Evolutionary conservation across 2,329 filamentous ascomycete genomes (phyloP).

Genomic region (Ilyonectria robusta): DNA sequence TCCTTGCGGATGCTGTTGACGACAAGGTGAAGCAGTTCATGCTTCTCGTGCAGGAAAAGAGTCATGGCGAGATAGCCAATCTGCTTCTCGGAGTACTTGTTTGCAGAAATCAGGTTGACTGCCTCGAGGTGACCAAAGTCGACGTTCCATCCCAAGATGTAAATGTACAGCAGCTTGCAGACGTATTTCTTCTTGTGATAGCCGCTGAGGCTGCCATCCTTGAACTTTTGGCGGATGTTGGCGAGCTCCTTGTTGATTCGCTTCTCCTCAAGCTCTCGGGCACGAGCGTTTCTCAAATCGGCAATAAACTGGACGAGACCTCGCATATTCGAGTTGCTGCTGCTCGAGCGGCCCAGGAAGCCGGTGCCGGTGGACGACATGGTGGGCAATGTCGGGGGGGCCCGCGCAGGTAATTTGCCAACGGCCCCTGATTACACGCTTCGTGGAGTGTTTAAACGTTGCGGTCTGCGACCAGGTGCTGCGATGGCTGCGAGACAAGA

Average conservation of each 20-base stretch:
- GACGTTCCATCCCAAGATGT: constrained; percentile 98
- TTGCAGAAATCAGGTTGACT: constrained; percentile 96
- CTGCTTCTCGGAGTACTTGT: constrained; percentile 99
- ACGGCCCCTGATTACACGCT: constrained; percentile 44
- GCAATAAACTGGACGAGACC: constrained; percentile 99
- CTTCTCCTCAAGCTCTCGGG: constrained; percentile 97
- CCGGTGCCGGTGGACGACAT: constrained; percentile 72
- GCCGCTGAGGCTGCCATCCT: constrained; percentile 91
- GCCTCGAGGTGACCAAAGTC: constrained; percentile 99
- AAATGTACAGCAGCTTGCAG: constrained; percentile 99
- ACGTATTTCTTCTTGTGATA: constrained; percentile 99
- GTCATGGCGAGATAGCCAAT: constrained; percentile 99
- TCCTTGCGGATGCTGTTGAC: constrained; percentile 99
- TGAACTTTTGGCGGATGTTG: constrained; percentile 98
- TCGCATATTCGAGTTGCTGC: constrained; percentile 77
- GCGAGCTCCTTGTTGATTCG: constrained; percentile 99
- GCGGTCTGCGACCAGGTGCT: constrained; percentile 26
- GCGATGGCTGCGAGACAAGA: constrained; percentile 29
- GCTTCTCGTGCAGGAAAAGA: constrained; percentile 95
- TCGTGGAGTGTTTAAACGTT: constrained; percentile 29
- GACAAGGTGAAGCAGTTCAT: constrained; percentile 94
- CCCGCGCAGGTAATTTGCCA: constrained; percentile 36
- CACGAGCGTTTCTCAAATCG: constrained; percentile 93
- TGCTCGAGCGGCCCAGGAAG: constrained; percentile 77
- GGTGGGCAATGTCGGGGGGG: constrained; percentile 42